A percentile compares a stretch with the other conserved stretches of the same genome.
Conservation (phyloP, 108 stramenopile species). For the Thalassiosira profunda region DNA sequence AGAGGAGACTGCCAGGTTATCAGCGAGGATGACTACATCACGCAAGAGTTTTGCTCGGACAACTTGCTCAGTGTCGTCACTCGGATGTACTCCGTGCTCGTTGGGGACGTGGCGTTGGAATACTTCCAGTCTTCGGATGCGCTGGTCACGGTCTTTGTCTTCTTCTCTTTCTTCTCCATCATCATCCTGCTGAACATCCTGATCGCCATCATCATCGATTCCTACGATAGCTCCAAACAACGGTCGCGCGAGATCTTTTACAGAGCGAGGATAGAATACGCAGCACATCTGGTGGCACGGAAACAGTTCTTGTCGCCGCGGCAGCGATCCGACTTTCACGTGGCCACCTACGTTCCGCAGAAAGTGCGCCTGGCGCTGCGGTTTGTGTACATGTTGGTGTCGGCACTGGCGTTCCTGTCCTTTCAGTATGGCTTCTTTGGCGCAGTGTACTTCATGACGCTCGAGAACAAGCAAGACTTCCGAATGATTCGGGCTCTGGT, state of each 20-base stretch:
- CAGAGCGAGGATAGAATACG: constrained; percentile 45
- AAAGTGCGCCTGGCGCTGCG: constrained; percentile 6
- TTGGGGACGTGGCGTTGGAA: constrained; percentile 34
- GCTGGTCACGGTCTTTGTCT: constrained; percentile 32
- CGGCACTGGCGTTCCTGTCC: constrained; percentile 15
- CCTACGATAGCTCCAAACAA: constrained; percentile 36
- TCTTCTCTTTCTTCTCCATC: constrained; percentile 50
- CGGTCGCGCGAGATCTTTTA: constrained; percentile 26
- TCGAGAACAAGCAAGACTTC: constrained; percentile 5
- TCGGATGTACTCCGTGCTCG: constrained; percentile 43
- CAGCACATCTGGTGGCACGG: constrained; percentile 39
- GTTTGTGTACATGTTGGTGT: background rate
- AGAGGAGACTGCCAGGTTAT: constrained; percentile 29
- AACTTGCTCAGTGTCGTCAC: constrained; percentile 11
- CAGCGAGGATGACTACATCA: constrained; percentile 3
- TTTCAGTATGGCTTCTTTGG: constrained; percentile 37
- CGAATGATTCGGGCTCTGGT: constrained; percentile 24
- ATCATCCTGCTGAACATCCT: constrained; percentile 48
- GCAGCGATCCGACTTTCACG: constrained; percentile 36
- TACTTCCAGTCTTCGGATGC: constrained; percentile 29
- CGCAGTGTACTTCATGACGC: constrained; percentile 10
- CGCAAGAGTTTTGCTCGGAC: constrained; percentile 30
- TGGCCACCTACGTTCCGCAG: constrained; percentile 32
- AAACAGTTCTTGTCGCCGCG: constrained; percentile 44
- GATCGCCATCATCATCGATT: constrained; percentile 48